Conservation (phyloP, 2,329 filamentous ascomycete species). For the Colletotrichum tropicale region DNA sequence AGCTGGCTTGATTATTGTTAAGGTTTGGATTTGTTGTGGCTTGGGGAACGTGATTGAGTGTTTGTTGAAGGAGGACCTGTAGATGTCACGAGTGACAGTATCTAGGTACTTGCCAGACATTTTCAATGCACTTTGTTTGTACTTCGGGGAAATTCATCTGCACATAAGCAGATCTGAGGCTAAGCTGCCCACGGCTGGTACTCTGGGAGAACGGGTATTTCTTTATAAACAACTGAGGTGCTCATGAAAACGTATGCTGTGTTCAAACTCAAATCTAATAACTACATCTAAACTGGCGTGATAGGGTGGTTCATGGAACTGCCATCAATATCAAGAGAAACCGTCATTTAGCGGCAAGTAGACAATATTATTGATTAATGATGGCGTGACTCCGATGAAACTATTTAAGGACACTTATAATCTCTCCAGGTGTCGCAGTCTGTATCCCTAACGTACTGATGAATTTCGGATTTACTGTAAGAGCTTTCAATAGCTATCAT, state of each 20-base stretch:
- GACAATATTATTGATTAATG: not conserved
- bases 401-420: not conserved
- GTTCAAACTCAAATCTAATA: not conserved
- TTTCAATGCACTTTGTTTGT: not conserved
- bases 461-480: no score
- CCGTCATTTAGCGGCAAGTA: not conserved
- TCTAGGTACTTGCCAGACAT: not conserved
- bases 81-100: not conserved
- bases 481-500: no score
- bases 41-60: constrained; percentile 10
- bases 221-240: not conserved
- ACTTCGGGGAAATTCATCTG: not conserved
- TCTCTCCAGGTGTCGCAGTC: not conserved
- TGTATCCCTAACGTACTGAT: not conserved
- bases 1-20: constrained; percentile 1
- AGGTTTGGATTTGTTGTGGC: constrained; percentile 8
- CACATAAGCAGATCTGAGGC: not conserved
- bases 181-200: not conserved
- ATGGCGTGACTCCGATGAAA: not conserved
- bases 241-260: not conserved
- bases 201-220: not conserved
- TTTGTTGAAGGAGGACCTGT: not conserved
- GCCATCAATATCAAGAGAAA: not conserved
- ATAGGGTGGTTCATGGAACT: not conserved
- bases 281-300: not conserved